phyloP scores from a whole-genome alignment of 75 land plant genomes.

The Picea glauca region DNA sequence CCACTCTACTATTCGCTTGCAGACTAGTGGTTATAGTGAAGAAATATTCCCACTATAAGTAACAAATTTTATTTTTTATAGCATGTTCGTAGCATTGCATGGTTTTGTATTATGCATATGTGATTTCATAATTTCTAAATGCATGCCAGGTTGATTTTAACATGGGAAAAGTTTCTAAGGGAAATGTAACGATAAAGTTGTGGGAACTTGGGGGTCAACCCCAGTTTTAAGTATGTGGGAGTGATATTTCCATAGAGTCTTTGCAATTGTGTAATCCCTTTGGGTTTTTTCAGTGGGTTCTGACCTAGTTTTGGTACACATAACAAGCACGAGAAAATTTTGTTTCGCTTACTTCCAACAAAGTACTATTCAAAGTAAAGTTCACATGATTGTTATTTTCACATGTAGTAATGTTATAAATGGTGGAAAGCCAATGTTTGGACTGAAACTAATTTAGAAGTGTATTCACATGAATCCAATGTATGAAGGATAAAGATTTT shows the following conservation, averaged over 20 bases:
- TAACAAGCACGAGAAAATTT: not conserved
- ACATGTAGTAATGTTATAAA: not conserved
- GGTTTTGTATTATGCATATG: not conserved
- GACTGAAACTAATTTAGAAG: not conserved
- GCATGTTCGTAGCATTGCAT: not conserved
- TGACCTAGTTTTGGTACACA: not conserved
- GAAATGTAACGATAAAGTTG: constrained; percentile 91
- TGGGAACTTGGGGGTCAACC: constrained; percentile 99
- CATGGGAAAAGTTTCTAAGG: constrained; percentile 91
- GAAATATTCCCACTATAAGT: constrained; percentile 98
- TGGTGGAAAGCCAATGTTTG: not conserved
- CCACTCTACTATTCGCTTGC: constrained; percentile 9
- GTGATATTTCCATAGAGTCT: constrained; percentile 88
- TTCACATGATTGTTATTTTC: not conserved
- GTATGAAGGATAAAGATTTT: not conserved
- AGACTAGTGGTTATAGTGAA: constrained; percentile 97
- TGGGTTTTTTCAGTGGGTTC: not conserved
- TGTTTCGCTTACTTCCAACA: not conserved
- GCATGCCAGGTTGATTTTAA: constrained; percentile 88
- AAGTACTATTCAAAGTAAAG: not conserved
- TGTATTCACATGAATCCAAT: not conserved
- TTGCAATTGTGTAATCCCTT: constrained; percentile 85
- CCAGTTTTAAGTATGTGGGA: constrained; percentile 99
- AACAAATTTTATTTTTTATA: not conserved
- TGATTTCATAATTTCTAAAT: constrained; percentile 8